Evolutionary conservation across 2,329 filamentous ascomycete species (phyloP).

Genomic region (Cladosporium halotolerans): DNA sequence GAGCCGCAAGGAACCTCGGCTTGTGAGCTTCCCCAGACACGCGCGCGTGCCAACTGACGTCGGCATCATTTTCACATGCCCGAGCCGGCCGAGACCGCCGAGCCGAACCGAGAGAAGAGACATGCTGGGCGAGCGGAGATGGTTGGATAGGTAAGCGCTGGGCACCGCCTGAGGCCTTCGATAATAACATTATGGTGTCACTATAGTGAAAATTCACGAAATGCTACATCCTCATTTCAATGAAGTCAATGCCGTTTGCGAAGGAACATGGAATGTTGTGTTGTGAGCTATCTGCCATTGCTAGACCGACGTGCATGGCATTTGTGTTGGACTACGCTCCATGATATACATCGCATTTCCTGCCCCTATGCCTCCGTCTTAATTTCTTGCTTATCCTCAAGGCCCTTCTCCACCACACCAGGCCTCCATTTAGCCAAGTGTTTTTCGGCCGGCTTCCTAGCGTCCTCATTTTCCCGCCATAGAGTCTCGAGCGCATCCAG

Average conservation of each 20-base stretch:
- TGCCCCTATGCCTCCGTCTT: conserved; percentile 15
- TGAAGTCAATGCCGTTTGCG: too few relatives aligned
- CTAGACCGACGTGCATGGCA: too few relatives aligned
- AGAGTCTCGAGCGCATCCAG: conserved; percentile 54
- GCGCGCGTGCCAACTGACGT: background rate
- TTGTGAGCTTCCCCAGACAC: background rate
- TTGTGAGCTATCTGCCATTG: too few relatives aligned
- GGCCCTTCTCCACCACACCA: conserved; percentile 33
- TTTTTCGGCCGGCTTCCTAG: conserved; percentile 45
- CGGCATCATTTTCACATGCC: conserved; percentile 6
- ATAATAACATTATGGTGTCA: too few relatives aligned
- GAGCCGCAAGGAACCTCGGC: conserved; percentile 9
- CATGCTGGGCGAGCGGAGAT: background rate
- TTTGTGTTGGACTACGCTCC: too few relatives aligned
- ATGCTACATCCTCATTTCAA: too few relatives aligned
- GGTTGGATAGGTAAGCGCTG: background rate
- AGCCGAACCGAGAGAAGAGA: background rate
- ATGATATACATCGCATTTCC: too few relatives aligned
- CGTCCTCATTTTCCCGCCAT: conserved; percentile 47
- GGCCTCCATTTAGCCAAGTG: conserved; percentile 52
- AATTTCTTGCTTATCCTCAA: conserved; percentile 7
- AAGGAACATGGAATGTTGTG: too few relatives aligned
- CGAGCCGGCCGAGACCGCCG: background rate
- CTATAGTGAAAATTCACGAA: too few relatives aligned
- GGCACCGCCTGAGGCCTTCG: too few relatives aligned